Evolutionary conservation across 2,329 filamentous ascomycete species (phyloP), one percentile per base, ranked within the genome.

Genomic region (Coniochaeta pulveracea): DNA sequence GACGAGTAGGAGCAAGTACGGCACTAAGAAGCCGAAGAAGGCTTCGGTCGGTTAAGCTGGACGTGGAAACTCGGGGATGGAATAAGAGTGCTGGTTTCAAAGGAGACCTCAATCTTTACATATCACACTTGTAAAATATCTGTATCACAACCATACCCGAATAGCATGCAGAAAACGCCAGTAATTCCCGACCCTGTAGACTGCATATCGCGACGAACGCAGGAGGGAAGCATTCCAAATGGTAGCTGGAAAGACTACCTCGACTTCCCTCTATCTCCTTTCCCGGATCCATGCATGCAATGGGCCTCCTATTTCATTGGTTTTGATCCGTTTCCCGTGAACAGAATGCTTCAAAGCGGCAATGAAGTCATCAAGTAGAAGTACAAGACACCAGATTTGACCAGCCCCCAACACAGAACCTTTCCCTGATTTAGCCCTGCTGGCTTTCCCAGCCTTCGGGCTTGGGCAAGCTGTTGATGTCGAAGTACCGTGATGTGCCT

Each of bases 21-120:
- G 91, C 40, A 93, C 91, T 32, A 98, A 98, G 78, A 96, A 95
- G 67, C 89, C 91, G 0, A 96, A 96, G 79, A 77, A 77, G 56
- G 77, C 79, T 15, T 68, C 69, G 0, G 64, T 74, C 23, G 64
- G 68, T 41, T 52, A 31, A 4, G 15, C 9, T 22, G 28, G 18
- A 23, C 21, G n/a, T 19, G 15, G 28, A 5, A 22, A 12, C n/a
- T 19, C 28, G 10, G 11, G 18, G 15, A 25, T 27, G 22, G 23
- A 12, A 28, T 37, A 27, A 16, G 18, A 30, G 34, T n/a, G 19
- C 33, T 17, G 11, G 10, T 19, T 17, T 16, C 33, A 19, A 24
- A 16, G 27, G 11, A 28, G 32, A 28, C 32, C 25, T 19, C 17
- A 19, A 27, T 36, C n/a, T n/a, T n/a, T n/a, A n/a, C n/a, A n/a